Evolutionary conservation across 2,329 filamentous ascomycete species (phyloP), one percentile per base, ranked within the genome.

Genomic region (Mycosphaerella sp.): DNA sequence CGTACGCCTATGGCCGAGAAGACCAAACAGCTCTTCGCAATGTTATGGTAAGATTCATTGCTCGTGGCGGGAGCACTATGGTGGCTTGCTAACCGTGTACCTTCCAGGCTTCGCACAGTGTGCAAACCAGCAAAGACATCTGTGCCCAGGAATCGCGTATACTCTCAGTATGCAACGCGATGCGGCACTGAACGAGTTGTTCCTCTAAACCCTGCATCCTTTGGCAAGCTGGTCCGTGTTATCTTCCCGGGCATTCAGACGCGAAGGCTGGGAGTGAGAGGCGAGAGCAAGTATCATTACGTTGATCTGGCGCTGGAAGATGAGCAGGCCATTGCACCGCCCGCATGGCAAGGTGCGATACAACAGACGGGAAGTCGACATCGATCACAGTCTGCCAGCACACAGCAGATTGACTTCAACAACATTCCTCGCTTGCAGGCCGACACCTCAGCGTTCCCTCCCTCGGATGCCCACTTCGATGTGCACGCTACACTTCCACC

Each of bases 201-300:
- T 0, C 90, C 95, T 8, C 73, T 98, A 51, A 98, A 98, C 65
- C 93, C 93, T 37, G 93, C 93, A 8, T 97, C 91, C 25, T 98
- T 98, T 70, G 93, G 93, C 50, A 98, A 98, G 70, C 80, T 98
- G 39, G 93, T 98, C 30, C 84, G 93, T 28, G 91, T 98, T 35
- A 86, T 98, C 45, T 98, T 97, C 62, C 91, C 93, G 0, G 91
- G 90, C 37, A 84, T 98, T 17, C 91, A 95, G 71, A 98, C 93
- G 28, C 80, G 93, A 53, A 81, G 93, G 58, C 77, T 98, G 10
- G 93, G 93, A 56, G 90, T 97, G 41, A 83, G 93, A 47, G 93
- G 93, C 58, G 91, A 97, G 72, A 98, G 93, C 12, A 98, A 98
- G 68, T 98, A 98, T 68, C 93, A 98, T 70, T 98, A 98, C 64